Percentiles rank a stretch among this genome's conserved stretches.
Evolutionary conservation across 2,329 filamentous ascomycete genomes (phyloP).

Genomic region (Emmonsia crescens): DNA sequence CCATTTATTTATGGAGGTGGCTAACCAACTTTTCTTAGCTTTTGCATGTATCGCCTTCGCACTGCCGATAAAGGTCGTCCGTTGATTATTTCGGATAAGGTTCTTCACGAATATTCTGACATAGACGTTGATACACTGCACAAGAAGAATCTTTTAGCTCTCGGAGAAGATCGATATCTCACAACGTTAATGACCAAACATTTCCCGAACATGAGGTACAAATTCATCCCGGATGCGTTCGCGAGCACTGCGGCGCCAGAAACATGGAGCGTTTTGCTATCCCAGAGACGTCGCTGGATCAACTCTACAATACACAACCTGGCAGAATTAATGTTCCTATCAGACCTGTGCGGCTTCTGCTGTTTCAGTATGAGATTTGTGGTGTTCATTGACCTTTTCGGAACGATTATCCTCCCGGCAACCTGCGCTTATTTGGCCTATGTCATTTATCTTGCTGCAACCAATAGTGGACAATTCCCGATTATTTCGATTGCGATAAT

Average conservation of each 20-base stretch:
- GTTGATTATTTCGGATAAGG: conserved; percentile 78
- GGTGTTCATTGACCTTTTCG: conserved; percentile 86
- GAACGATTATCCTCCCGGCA: conserved; percentile 83
- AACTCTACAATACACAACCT: conserved; percentile 98
- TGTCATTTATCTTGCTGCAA: conserved; percentile 69
- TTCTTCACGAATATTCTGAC: conserved; percentile 81
- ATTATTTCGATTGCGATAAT: conserved; percentile 81
- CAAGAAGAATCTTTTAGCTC: conserved; percentile 82
- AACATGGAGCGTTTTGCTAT: conserved; percentile 84
- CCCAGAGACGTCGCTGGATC: conserved; percentile 98
- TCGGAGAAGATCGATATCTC: conserved; percentile 93
- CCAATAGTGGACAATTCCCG: conserved; percentile 63
- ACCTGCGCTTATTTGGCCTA: conserved; percentile 80
- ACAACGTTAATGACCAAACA: conserved; percentile 98
- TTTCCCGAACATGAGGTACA: conserved; percentile 91
- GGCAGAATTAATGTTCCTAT: conserved; percentile 76
- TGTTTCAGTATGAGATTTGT: conserved; percentile 97
- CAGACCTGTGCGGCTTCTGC: conserved; percentile 96
- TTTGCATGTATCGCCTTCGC: conserved; percentile 95
- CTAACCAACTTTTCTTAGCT: conserved; percentile 51
- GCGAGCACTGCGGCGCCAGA: conserved; percentile 90
- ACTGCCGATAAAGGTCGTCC: conserved; percentile 91
- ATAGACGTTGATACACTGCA: conserved; percentile 89
- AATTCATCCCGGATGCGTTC: conserved; percentile 88
- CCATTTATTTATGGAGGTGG: background rate